Evolutionary conservation across 208 protist species (phyloP).

Genomic region (Crithidia mellificae): DNA sequence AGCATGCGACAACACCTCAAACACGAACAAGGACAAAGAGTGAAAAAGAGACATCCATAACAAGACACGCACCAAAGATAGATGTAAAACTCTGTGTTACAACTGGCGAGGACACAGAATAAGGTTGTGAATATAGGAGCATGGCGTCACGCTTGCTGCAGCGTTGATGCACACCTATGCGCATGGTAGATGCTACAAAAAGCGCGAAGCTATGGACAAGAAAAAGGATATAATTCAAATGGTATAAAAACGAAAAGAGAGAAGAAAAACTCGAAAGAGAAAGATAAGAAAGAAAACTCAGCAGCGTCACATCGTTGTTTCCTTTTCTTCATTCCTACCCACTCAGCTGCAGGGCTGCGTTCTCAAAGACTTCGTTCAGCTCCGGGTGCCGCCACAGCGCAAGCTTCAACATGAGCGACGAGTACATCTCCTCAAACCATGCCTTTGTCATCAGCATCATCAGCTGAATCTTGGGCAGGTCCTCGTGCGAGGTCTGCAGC

Average conservation of each 20-base stretch:
- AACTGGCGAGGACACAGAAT: too few relatives aligned
- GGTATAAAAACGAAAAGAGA: neutral
- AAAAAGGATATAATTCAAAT: neutral
- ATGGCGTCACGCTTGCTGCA: too few relatives aligned
- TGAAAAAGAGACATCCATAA: too few relatives aligned
- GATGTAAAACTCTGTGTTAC: too few relatives aligned
- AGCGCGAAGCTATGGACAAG: constrained; percentile 1
- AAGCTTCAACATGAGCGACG: constrained; percentile 49
- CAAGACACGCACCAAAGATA: too few relatives aligned
- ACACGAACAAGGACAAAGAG: too few relatives aligned
- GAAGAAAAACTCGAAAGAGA: neutral
- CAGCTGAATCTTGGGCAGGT: constrained; percentile 39
- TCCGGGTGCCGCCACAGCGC: constrained; percentile 69
- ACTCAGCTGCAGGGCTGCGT: constrained; percentile 43
- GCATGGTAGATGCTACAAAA: too few relatives aligned
- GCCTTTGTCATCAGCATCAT: constrained; percentile 47
- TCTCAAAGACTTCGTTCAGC: constrained; percentile 49
- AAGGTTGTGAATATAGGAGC: too few relatives aligned
- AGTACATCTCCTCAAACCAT: constrained; percentile 60
- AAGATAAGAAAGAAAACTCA: neutral
- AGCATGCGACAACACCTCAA: too few relatives aligned
- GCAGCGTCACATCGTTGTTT: too few relatives aligned
- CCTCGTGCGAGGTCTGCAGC: constrained; percentile 44
- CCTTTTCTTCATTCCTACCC: too few relatives aligned
- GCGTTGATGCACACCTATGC: too few relatives aligned